Evolutionary conservation across 257 asterid species (phyloP).

Genomic region (Lantana camara): DNA sequence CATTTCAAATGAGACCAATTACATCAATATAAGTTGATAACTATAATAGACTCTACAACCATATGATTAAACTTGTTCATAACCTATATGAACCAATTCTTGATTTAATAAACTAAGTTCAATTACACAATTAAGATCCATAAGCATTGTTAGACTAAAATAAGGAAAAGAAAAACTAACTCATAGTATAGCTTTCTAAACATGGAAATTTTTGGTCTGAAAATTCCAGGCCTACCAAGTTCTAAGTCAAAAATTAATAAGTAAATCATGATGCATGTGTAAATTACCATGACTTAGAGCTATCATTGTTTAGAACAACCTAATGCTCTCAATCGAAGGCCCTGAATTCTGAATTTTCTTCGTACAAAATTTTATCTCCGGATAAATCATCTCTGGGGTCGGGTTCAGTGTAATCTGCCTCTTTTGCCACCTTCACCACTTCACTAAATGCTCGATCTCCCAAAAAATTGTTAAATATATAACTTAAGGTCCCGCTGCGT

Average conservation of each 20-base stretch:
- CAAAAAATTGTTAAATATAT: conserved; percentile 88
- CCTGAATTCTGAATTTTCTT: not conserved
- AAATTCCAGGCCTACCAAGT: not conserved
- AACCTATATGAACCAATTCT: no score
- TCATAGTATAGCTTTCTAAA: not conserved
- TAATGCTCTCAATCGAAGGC: not conserved
- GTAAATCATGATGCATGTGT: not conserved
- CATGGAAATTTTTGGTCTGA: not conserved
- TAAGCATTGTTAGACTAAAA: not conserved
- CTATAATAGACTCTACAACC: no score
- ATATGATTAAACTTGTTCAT: no score
- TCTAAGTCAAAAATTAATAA: not conserved
- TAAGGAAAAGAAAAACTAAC: not conserved
- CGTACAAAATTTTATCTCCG: conserved; percentile 38
- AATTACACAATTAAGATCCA: not conserved
- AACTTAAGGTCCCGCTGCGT: conserved; percentile 96
- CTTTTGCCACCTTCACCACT: conserved; percentile 90
- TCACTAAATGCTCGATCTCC: conserved; percentile 78
- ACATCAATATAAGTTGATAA: no score
- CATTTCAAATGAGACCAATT: no score
- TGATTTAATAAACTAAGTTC: no score
- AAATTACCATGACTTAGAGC: not conserved
- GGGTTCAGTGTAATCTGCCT: conserved; percentile 98
- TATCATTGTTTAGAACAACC: not conserved
- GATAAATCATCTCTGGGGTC: conserved; percentile 99